Evolutionary conservation across 2,329 filamentous ascomycete genomes (phyloP), one percentile per base, ranked within the genome.

Genomic region (Conoideocrella luteorostrata): DNA sequence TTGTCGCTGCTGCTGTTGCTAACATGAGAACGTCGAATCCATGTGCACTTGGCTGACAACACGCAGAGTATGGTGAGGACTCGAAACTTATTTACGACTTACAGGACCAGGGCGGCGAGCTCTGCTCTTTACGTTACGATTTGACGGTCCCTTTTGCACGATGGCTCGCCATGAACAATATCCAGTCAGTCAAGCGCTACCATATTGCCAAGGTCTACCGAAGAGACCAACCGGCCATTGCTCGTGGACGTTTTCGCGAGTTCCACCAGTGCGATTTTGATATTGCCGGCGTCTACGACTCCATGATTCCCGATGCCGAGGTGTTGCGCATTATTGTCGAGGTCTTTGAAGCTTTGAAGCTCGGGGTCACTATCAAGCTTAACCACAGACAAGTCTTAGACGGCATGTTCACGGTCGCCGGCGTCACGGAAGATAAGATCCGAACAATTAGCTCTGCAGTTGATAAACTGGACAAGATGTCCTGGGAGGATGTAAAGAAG

Each of bases 251-350:
- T 43, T 93, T 95, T 85, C 80, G 91, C 58, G 91, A 96, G 67
- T 95, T 95, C 67, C 95, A 94, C 70, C 90, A 96, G 67, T 96
- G 90, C 70, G 91, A 97, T 68, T 94, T 96, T 60, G 90, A 96
- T 62, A 91, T 96, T 67, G 90, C 90, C 11, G 89, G 90, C 48
- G 72, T 70, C 33, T 94, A 88, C 69, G 91, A 95, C 61, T 68
- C 87, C 43, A 95, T 96, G 89, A 77, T 95, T 21, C 88, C 90
- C 45, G 91, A 96, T 59, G 86, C 89, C 29, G 90, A 96, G 68
- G 84, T 95, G 47, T 69, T 97, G 55, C 78, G 85, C 46, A 89
- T 96, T 52, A 79, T 87, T 44, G 82, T 80, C 55, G 89, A 96
- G 61, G 85, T 95, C 32, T 95, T 96, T 57, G 80, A 91, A 53